phyloP scores from a whole-genome alignment of 352 stramenopile genomes.

The Phytophthora cryptogea region DNA sequence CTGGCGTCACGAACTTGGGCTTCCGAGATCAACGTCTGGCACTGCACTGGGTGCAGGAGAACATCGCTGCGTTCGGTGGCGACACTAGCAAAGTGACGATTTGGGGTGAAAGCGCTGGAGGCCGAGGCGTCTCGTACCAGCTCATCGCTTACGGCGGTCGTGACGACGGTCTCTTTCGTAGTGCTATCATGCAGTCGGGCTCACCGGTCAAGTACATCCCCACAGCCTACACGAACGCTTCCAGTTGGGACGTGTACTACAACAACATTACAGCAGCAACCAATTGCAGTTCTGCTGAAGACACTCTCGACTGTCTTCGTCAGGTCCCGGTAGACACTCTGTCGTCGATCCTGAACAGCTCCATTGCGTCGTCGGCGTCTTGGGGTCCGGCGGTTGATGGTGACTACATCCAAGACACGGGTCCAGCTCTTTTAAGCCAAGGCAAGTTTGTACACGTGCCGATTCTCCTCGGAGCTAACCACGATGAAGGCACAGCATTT shows the following conservation, averaged over 20 bases:
- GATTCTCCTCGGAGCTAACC: slow-evolving; percentile 34
- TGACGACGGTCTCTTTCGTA: slow-evolving; percentile 27
- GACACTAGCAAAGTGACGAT: slow-evolving; percentile 25
- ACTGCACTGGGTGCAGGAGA: slow-evolving; percentile 59
- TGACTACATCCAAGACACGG: slow-evolving; percentile 22
- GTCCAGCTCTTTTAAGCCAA: slow-evolving; percentile 16
- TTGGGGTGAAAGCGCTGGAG: slow-evolving; percentile 49
- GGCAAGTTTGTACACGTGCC: slow-evolving; percentile 40
- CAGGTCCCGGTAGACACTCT: slow-evolving; percentile 26
- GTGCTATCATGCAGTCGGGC: slow-evolving; percentile 32
- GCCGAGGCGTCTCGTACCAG: slow-evolving; percentile 26
- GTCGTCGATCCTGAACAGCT: slow-evolving; percentile 30
- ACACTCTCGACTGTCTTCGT: slow-evolving; percentile 33
- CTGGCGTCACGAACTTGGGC: slow-evolving; percentile 72
- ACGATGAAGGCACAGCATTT: slow-evolving; percentile 31
- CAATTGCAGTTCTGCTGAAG: slow-evolving; percentile 22
- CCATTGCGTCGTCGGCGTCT: slow-evolving; percentile 10
- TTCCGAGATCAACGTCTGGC: slow-evolving; percentile 84
- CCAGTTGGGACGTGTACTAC: slow-evolving; percentile 29
- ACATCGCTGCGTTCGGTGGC: slow-evolving; percentile 25
- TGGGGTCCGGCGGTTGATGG: slow-evolving; percentile 33
- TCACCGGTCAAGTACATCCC: slow-evolving; percentile 11
- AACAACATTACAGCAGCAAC: slow-evolving; percentile 27
- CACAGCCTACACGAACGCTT: slow-evolving; percentile 8
- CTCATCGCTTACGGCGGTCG: slow-evolving; percentile 31